Conservation (phyloP, 352 stramenopile genomes). For the Phytopythium sindhum region DNA sequence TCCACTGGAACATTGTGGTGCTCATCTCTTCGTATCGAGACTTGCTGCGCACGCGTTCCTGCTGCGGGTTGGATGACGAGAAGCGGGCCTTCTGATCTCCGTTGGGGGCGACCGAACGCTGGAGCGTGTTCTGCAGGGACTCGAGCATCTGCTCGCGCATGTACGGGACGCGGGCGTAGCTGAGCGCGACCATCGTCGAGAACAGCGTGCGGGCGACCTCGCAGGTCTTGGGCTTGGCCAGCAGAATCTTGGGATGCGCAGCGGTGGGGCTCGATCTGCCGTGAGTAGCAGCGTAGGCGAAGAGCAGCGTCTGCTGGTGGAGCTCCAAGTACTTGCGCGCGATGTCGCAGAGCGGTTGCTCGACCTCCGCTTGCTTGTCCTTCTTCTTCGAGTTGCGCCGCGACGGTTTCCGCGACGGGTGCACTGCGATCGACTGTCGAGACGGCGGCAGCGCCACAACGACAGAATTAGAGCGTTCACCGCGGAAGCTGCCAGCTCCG, state of each 20-base stretch:
- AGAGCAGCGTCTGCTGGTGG: conserved; percentile 60
- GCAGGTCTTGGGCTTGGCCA: conserved; percentile 8
- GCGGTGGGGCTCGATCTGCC: conserved; percentile 15
- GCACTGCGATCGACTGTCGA: conserved; percentile 5
- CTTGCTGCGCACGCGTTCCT: conserved; percentile 23
- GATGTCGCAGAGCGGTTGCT: conserved; percentile 40
- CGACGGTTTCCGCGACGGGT: conserved; percentile 12
- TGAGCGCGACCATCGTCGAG: conserved; percentile 33
- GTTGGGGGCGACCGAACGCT: background rate
- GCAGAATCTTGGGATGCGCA: conserved; percentile 3
- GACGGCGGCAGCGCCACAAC: conserved; percentile 6
- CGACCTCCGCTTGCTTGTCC: conserved; percentile 17
- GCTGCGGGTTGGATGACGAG: background rate
- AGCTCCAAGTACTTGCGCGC: conserved; percentile 54
- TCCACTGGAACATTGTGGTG: conserved; percentile 55
- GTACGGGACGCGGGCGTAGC: conserved; percentile 54
- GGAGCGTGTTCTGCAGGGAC: conserved; percentile 31
- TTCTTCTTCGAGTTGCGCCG: conserved; percentile 17
- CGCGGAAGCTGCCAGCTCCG: conserved; percentile 3
- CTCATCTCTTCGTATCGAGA: conserved; percentile 43
- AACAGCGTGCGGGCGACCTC: conserved; percentile 26
- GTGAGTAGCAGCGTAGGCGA: conserved; percentile 33
- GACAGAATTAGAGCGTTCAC: conserved; percentile 3
- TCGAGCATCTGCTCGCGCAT: conserved; percentile 51
- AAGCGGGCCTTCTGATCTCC: conserved; percentile 18